phyloP scores from a whole-genome alignment of 257 asterid species.

The Leptodermis oblonga region DNA sequence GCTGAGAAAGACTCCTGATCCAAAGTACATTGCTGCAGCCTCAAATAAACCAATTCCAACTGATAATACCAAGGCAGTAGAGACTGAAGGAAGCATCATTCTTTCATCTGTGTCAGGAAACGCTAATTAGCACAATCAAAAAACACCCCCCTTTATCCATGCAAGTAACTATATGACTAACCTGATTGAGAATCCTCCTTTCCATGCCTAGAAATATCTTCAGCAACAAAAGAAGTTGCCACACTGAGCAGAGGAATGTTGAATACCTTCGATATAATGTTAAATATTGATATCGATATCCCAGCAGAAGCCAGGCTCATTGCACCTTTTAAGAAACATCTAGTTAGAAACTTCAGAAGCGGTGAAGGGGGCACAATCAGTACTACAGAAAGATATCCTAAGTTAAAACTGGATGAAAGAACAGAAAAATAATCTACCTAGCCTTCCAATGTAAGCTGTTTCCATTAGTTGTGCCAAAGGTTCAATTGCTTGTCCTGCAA shows the following conservation, averaged over 20 bases:
- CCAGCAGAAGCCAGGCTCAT: conserved; percentile 49
- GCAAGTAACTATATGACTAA: conserved; percentile 7
- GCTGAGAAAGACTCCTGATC: conserved; percentile 37
- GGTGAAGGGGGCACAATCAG: background rate
- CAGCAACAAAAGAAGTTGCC: conserved; percentile 48
- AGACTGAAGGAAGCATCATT: conserved; percentile 35
- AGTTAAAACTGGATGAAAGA: background rate
- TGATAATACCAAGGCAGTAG: conserved; percentile 40
- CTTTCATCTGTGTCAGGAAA: conserved; percentile 29
- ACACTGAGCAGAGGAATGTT: conserved; percentile 47
- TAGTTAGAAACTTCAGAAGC: conserved; percentile 10
- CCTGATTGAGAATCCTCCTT: conserved; percentile 24
- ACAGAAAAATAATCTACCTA: conserved; percentile 23
- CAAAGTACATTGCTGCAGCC: conserved; percentile 40
- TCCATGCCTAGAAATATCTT: conserved; percentile 37
- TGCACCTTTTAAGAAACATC: conserved; percentile 26
- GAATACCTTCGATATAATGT: conserved; percentile 43
- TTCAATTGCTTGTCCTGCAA: conserved; percentile 50
- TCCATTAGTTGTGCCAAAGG: conserved; percentile 47
- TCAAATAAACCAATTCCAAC: conserved; percentile 37
- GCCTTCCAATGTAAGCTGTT: conserved; percentile 42
- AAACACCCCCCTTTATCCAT: background rate
- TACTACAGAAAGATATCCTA: background rate
- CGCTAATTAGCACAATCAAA: background rate
- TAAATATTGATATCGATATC: conserved; percentile 39